Evolutionary conservation across 139 green algal genomes (phyloP), one percentile per base, ranked within the genome.

Genomic region (Chlamydomonas incerta): DNA sequence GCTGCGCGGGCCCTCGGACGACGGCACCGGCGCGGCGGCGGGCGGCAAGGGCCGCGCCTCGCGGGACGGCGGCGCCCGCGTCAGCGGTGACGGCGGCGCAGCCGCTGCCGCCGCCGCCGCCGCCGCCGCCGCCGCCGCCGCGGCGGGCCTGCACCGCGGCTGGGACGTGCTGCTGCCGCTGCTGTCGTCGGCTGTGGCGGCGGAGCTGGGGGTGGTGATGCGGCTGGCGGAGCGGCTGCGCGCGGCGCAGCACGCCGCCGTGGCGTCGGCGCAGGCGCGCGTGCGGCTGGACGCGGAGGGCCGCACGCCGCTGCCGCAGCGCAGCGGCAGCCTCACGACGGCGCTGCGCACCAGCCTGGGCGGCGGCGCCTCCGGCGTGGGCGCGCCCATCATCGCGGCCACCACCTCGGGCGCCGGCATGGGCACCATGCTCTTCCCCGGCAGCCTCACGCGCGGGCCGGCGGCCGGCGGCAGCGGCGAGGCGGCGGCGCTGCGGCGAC

Each of bases 101-200:
- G 34, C 74, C 29, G 57, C 35, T 8, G 17, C 31, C 33, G 35
- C 21, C 6, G 21, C 35, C 23, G 60, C 58, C n/a, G 75, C 41
- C n/a, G 37, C 37, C 24, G 6, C 29, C 9, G 21, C 73, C 0
- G 23, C 72, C 13, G 55, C n/a, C 5, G 17, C 76, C 33, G 76
- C 74, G 17, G 65, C 65, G 47, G n/a, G 46, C 33, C 41, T 26
- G 47, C 80, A 55, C 35, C 80, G 67, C 33, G 33, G 46, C 28
- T 76, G 80, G 80, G 33, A 65, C 9, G 66, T 77, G 47, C 47
- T 77, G n/a, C 52, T 76, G 52, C 80, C 80, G 50, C 80, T 69
- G 67, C 23, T 77, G 50, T 37, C 33, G 6, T 69, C 80, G 10
- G 52, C 66, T 8, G 17, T 85, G 17, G 21, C 23, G n/a, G 47